phyloP scores from a whole-genome alignment of 2,329 filamentous ascomycete species.

The Colletotrichum viniferum region DNA sequence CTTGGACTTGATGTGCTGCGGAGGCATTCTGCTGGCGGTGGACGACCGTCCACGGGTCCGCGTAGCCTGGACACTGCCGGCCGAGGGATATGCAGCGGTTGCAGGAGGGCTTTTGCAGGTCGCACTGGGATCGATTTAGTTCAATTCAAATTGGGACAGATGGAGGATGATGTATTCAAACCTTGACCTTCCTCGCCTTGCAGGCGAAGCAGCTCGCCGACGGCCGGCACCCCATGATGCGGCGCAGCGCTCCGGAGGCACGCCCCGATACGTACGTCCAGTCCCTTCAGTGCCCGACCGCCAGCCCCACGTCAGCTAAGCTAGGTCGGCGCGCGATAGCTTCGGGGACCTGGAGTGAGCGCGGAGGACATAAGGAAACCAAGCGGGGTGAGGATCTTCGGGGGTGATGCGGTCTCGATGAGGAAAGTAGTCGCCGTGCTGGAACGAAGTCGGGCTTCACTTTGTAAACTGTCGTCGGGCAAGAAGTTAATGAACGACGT shows the following conservation, averaged over 20 bases:
- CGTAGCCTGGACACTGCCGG: slow-evolving; percentile 42
- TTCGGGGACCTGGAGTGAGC: background rate
- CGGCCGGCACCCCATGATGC: background rate
- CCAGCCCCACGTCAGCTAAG: background rate
- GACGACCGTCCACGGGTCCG: slow-evolving; percentile 41
- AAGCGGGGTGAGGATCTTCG: background rate
- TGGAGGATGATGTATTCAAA: too few relatives aligned
- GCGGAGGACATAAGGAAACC: background rate
- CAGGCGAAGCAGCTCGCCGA: slow-evolving; percentile 13
- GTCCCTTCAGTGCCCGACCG: background rate
- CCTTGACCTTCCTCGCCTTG: slow-evolving; percentile 10
- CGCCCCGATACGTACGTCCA: background rate
- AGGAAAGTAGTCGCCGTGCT: background rate
- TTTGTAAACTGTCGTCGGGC: background rate
- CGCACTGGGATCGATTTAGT: slow-evolving; percentile 33
- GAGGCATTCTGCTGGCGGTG: slow-evolving; percentile 13
- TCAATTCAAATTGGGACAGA: background rate
- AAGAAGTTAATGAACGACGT: background rate
- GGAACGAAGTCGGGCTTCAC: background rate
- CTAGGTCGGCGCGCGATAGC: background rate
- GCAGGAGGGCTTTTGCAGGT: slow-evolving; percentile 41
- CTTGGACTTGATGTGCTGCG: background rate
- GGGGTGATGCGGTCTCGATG: background rate
- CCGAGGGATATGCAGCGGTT: slow-evolving; percentile 44
- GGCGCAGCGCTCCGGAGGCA: slow-evolving; percentile 14